Evolutionary conservation across 139 green algal species (phyloP), one percentile per base, ranked within the genome.

Genomic region (Micractinium sp.): DNA sequence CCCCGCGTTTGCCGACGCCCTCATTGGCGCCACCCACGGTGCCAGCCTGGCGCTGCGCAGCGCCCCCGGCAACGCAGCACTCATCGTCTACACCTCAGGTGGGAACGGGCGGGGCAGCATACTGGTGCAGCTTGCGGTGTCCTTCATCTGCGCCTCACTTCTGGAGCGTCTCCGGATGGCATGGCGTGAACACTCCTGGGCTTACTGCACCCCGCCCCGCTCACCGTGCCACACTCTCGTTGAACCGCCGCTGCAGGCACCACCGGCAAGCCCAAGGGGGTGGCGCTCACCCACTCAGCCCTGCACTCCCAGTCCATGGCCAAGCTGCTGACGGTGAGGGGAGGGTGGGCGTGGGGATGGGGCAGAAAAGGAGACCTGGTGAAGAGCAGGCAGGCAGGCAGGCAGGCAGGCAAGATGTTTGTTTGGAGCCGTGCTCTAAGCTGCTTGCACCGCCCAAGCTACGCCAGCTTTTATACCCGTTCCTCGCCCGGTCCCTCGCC

Each of bases 231-330:
- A 79, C 31, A 23, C 31, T 79, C 12, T n/a, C 23, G 3, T 13
- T 16, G 16, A 14, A 29, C 23, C 36, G 35, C 35, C 15, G 33
- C 29, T 36, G 61, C 94, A 14, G 96, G 96, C 33, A 96, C 94
- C 47, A 97, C 96, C 61, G 92, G 90, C 14, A 84, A 80, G 39
- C 90, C 95, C 71, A 97, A 97, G 86, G 94, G 85, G 7, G 96
- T 94, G 35, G 33, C 92, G 22, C 90, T 98, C 7, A 91, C 87
- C 22, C 95, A 98, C 60, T 25, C 75, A 20, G 92, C 93, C 16
- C 88, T 98, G 29, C 90, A 95, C 39, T 69, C 85, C 13, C 96
- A 99, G 93, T 97, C 93, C 3, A 73, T 95, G 41, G 92, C 85
- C 67, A 99, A 99, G 90, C 90, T 98, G 53, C 80, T 86, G 3